Evolutionary conservation across 2,329 filamentous ascomycete genomes (phyloP).

Genomic region (Apiospora pterosperma): DNA sequence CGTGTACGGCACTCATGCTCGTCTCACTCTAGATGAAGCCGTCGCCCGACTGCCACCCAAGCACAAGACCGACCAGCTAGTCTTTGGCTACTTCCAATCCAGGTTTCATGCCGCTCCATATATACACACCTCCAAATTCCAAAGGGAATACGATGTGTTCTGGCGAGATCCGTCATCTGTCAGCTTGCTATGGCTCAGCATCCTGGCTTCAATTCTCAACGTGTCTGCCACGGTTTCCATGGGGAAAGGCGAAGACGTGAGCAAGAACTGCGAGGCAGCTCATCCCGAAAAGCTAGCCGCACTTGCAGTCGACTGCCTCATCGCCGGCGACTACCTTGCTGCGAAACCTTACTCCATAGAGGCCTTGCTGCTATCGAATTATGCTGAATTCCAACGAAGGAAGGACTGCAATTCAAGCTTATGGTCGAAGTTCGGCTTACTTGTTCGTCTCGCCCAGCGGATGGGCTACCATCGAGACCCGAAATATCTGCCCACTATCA

Average conservation of each 20-base stretch:
- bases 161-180: conserved; percentile 37
- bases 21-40: conserved; percentile 30
- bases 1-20: conserved; percentile 22
- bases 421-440: conserved; percentile 45
- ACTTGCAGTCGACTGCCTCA: conserved; percentile 42
- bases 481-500: conserved; percentile 36
- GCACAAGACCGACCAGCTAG: conserved; percentile 27
- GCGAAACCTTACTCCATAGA: conserved; percentile 44
- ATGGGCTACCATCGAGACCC: conserved; percentile 51
- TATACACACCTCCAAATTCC: conserved; percentile 39
- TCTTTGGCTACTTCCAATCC: conserved; percentile 30
- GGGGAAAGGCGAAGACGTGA: conserved; percentile 23
- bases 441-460: conserved; percentile 46
- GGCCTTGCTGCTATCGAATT: conserved; percentile 43
- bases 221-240: conserved; percentile 35
- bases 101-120: conserved; percentile 30
- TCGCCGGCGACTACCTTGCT: conserved; percentile 45
- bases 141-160: conserved; percentile 45
- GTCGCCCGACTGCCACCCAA: conserved; percentile 26
- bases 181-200: conserved; percentile 47
- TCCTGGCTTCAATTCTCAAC: conserved; percentile 45
- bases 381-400: conserved; percentile 38
- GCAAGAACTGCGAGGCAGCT: conserved; percentile 19
- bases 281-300: conserved; percentile 28
- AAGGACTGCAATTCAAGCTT: conserved; percentile 40